A percentile compares a stretch with the other conserved stretches of the same genome.
Conservation (phyloP, 148 eudicot genomes). For the Mesembryanthemum crystallinum region DNA sequence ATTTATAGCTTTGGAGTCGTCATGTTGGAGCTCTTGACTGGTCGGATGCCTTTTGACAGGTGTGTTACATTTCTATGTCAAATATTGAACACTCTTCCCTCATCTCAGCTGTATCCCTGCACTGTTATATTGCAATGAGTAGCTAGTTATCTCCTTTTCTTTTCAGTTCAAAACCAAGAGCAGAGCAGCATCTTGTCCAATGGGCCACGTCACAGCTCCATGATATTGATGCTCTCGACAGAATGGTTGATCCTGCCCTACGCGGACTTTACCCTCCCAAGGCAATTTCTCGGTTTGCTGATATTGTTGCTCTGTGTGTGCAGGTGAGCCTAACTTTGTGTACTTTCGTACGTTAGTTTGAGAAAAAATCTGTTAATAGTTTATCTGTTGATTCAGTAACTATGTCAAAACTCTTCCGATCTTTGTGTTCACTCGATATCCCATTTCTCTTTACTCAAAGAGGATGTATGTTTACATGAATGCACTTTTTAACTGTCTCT, state of each 20-base stretch:
- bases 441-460: too few relatives aligned
- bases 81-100: background rate
- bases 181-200: slow-evolving; percentile 55
- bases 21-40: slow-evolving; percentile 71
- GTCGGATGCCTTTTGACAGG: slow-evolving; percentile 75
- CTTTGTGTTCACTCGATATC: too few relatives aligned
- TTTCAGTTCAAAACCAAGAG: slow-evolving; percentile 44
- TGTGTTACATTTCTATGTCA: slow-evolving; percentile 9
- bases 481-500: too few relatives aligned
- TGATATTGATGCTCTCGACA: slow-evolving; percentile 57
- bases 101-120: background rate
- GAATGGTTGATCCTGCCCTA: slow-evolving; percentile 67
- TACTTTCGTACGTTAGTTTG: background rate
- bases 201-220: slow-evolving; percentile 71
- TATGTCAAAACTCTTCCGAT: too few relatives aligned
- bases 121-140: background rate
- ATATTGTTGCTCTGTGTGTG: slow-evolving; percentile 52
- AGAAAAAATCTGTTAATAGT: too few relatives aligned
- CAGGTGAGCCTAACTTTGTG: slow-evolving; percentile 40
- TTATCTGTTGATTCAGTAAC: too few relatives aligned
- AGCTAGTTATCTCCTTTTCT: background rate
- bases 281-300: slow-evolving; percentile 64
- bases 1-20: slow-evolving; percentile 75
- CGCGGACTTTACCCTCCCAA: slow-evolving; percentile 64
- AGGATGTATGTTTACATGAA: too few relatives aligned